Evolutionary conservation across 148 eudicot genomes (phyloP).

Genomic region (Silene conica): DNA sequence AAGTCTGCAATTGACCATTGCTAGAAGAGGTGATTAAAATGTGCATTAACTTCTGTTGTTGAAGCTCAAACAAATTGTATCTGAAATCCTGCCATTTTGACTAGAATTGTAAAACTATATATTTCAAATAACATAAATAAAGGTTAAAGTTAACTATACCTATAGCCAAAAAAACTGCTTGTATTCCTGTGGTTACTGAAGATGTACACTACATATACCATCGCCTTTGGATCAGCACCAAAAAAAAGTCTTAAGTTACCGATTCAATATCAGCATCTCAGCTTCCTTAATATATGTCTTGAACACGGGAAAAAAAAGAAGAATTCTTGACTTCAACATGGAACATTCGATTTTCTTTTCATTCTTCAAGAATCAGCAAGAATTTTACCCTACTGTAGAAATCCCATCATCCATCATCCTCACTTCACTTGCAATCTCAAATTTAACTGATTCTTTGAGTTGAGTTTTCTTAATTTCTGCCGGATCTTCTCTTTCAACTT

Average conservation of each 20-base stretch:
- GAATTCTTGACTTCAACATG: neutral
- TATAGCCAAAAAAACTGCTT: constrained; percentile 22
- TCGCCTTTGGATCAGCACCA: constrained; percentile 20
- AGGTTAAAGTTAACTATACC: constrained; percentile 23
- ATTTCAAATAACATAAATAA: constrained; percentile 1
- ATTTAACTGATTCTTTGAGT: neutral
- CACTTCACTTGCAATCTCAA: constrained; percentile 8
- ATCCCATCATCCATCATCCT: constrained; percentile 15
- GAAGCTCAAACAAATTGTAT: constrained; percentile 7
- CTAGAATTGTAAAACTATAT: neutral
- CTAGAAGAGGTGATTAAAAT: neutral
- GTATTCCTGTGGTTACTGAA: constrained; percentile 26
- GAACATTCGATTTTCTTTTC: neutral
- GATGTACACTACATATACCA: constrained; percentile 30
- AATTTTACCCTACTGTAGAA: constrained; percentile 13
- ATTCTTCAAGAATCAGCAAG: constrained; percentile 11
- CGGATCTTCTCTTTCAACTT: neutral
- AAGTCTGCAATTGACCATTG: neutral
- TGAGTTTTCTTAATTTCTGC: neutral
- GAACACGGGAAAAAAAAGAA: constrained; percentile 3
- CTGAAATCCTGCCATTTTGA: neutral
- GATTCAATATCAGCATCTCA: constrained; percentile 12
- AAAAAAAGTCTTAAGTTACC: constrained; percentile 4
- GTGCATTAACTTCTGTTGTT: constrained; percentile 6
- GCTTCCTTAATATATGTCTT: constrained; percentile 1